Conservation (phyloP, 2,329 filamentous ascomycete species). For the Penicillium concentricum region DNA sequence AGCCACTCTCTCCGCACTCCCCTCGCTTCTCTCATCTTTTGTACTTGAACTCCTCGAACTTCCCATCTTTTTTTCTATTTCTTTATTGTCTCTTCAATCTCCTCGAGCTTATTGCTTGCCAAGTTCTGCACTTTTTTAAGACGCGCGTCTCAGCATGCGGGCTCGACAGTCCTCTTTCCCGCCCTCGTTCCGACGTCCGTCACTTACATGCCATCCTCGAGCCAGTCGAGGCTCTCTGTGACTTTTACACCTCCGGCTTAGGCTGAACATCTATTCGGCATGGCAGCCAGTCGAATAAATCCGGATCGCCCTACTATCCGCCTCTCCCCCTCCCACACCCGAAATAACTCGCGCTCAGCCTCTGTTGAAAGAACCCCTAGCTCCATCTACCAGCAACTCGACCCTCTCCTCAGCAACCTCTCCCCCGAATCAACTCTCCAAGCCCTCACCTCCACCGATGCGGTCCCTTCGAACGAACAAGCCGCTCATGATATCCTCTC, state of each 20-base stretch:
- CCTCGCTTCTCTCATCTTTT: conserved; percentile 4
- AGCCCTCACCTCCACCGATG: conserved; percentile 48
- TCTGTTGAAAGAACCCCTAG: conserved; percentile 38
- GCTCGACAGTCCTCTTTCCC: conserved; percentile 31
- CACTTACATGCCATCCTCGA: conserved; percentile 22
- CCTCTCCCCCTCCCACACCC: conserved; percentile 27
- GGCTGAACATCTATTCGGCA: conserved; percentile 25
- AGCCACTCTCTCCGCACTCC: conserved; percentile 2
- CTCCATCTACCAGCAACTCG: conserved; percentile 40
- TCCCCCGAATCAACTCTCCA: conserved; percentile 55
- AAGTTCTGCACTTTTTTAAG: conserved; percentile 15
- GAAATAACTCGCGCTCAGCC: conserved; percentile 35
- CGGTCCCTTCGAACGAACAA: conserved; percentile 39
- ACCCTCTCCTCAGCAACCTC: conserved; percentile 52
- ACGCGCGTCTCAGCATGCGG: conserved; percentile 39
- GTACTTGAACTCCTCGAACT: not conserved
- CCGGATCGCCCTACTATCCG: conserved; percentile 30
- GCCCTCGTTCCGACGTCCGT: conserved; percentile 31
- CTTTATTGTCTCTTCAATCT: not conserved
- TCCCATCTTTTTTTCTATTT: not conserved
- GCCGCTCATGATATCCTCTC: conserved; percentile 42
- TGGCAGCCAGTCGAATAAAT: conserved; percentile 33
- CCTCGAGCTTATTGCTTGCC: not conserved
- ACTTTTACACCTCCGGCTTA: conserved; percentile 19
- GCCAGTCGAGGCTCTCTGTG: conserved; percentile 12